These are phyloP conservation scores for Rhizophagus prolifer DNA, from an alignment of 192 early-diverging fungal species.

Conservation along the genomic window DNA sequence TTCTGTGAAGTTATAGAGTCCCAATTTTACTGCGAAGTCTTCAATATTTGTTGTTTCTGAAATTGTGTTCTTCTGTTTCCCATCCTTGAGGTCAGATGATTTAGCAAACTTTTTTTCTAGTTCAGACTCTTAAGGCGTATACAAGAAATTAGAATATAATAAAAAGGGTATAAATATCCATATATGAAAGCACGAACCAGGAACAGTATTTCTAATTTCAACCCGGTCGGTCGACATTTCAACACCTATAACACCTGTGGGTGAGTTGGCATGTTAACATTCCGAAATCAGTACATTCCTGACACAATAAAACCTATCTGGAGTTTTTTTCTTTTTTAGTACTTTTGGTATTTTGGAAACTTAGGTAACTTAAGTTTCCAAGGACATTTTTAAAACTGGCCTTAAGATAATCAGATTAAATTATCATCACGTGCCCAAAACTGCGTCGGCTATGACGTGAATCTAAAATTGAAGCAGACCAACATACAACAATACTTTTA, in stretches of 20 bases:
- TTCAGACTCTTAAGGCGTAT: conserved; percentile 9
- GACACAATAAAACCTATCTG: conserved; percentile 10
- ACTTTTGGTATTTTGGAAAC: no score
- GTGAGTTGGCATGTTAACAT: conserved; percentile 10
- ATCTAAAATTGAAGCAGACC: no score
- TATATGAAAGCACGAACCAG: conserved; percentile 23
- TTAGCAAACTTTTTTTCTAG: no score
- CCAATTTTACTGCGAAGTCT: conserved; percentile 11
- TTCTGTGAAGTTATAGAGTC: conserved; percentile 17
- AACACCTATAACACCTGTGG: conserved; percentile 18
- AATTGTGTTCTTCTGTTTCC: no score
- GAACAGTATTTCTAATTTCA: conserved; percentile 17
- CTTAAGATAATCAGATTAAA: no score
- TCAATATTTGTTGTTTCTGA: background rate
- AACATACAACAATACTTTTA: no score
- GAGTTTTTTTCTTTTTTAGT: conserved; percentile 17
- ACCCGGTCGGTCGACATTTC: conserved; percentile 10
- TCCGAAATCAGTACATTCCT: conserved; percentile 15
- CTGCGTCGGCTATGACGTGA: no score
- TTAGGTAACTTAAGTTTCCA: no score
- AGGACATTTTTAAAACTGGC: no score
- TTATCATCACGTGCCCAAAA: no score
- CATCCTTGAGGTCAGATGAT: no score
- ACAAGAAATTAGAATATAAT: conserved; percentile 31
- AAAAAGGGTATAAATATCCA: conserved; percentile 25